Conservation (phyloP, 2,329 filamentous ascomycete genomes). For the Colletotrichum sp. region DNA sequence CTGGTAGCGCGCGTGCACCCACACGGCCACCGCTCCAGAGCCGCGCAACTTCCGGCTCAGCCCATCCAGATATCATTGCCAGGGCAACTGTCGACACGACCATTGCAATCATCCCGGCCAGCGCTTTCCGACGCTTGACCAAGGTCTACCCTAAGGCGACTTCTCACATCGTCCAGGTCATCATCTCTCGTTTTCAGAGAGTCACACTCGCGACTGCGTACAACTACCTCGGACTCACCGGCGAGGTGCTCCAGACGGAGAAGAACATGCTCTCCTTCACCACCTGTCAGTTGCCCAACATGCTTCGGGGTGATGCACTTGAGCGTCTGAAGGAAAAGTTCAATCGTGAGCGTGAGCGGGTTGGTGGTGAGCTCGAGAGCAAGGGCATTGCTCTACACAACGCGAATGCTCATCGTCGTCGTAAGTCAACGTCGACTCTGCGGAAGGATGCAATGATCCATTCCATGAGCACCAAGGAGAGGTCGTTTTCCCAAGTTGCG, state of each 20-base stretch:
- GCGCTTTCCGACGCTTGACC: slow-evolving; percentile 90
- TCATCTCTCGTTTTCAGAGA: slow-evolving; percentile 89
- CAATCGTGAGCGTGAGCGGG: slow-evolving; percentile 78
- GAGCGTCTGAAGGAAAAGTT: slow-evolving; percentile 94
- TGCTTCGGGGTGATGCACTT: slow-evolving; percentile 82
- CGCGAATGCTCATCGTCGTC: slow-evolving; percentile 64
- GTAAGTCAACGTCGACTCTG: slow-evolving; percentile 74
- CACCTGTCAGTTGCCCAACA: slow-evolving; percentile 87
- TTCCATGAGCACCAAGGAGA: slow-evolving; percentile 55
- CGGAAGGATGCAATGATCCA: slow-evolving; percentile 81
- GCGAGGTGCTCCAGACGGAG: slow-evolving; percentile 90
- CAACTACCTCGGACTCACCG: slow-evolving; percentile 89
- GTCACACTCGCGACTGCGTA: slow-evolving; percentile 95
- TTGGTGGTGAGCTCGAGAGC: slow-evolving; percentile 78
- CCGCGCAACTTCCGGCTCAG: slow-evolving; percentile 68
- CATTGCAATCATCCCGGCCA: slow-evolving; percentile 96
- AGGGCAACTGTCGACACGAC: slow-evolving; percentile 95
- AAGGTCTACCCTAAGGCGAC: slow-evolving; percentile 95
- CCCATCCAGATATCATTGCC: slow-evolving; percentile 96
- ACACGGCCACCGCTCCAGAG: slow-evolving; percentile 45
- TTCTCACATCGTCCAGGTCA: slow-evolving; percentile 96
- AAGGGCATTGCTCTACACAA: slow-evolving; percentile 98
- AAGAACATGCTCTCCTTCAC: slow-evolving; percentile 94
- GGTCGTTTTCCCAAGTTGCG: slow-evolving; percentile 46
- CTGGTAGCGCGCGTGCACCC: slow-evolving; percentile 3